Evolutionary conservation across 495 filamentous ascomycete genomes (phyloP), one percentile per base, ranked within the genome.

Genomic region (Tetracladium setigerum): DNA sequence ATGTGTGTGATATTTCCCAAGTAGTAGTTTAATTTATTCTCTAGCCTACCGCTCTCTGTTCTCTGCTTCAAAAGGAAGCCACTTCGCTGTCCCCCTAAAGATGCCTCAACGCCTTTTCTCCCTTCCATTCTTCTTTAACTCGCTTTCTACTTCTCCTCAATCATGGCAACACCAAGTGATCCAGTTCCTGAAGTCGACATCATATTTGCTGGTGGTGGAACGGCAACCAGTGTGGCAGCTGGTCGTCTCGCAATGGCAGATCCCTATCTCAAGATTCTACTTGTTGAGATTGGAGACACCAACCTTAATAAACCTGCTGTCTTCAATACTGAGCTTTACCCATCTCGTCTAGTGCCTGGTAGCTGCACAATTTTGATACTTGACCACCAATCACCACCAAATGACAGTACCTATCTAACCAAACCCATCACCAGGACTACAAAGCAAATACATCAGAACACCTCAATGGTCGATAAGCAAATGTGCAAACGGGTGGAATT

Each of bases 401-500:
- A 27, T 7, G 7, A 27, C 3, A 27, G 3, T 27, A 12, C 9
- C 0, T 15, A 10, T 18, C 11, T 13, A 35, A 14, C 34, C 10
- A 18, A 24, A 15, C 24, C 37, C 45, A 30, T 49, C 30, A 19
- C 13, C 4, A 57, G 55, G 54, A 54, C 39, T 58, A 58, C 35
- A 58, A 58, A 30, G 48, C 51, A 12, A 55, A 54, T 22, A 52
- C 55, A 37, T 65, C 62, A 8, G 55, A 65, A 44, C 50, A 73
- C 9, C 64, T 82, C n/a, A 67, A 58, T 43, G 67, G 63, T 19
- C 60, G 73, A 41, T 64, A 66, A 44, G 55, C 63, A 10, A 65
- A 76, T 14, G 70, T 84, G 8, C 67, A 73, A 0, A 62, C 62
- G 7, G 78, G 76, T 14, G 73, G 75, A 34, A 62, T 71, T 1